Base-by-base conservation (phyloP, 768 basidiomycete species). In the Tubosaeta sp. region DNA sequence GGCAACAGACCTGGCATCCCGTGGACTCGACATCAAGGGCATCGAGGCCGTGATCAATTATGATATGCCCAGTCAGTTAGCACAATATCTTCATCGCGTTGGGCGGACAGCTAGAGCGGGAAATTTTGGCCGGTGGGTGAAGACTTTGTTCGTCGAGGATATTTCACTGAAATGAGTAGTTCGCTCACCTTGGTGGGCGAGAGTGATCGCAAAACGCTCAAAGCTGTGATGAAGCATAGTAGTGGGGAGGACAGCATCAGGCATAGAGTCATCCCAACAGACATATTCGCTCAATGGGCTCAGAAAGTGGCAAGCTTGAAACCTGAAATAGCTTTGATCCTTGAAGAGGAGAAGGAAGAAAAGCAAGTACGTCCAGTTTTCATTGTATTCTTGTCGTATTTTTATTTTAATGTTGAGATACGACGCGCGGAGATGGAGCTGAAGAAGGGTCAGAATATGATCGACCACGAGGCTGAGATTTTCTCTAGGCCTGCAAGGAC, bases 21-120 rank as follows among this genome's bases (percentile, higher is more conserved):
- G 94, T 54, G 91, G 97, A 70, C 78, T 99, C 27, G 95, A 98
- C 71, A 97, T 99, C 75, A 95, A 95, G 66, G 95, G 95, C 14
- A 86, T 97, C 25, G 91, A 98, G 65, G 94, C 93, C 3, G 92
- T 99, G 56, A 94, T 99, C 68, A 99, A 99, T 70, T 98, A 95
- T 66, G 97, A 99, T 67, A 97, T 98, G 95, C 97, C 97, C 10
- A 80, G 82, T 17, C 89, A 94, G 63, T 74, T 97, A 32, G 84
- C 90, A 8, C 93, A 94, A 62, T 99, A 99, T 71, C 80, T 97
- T 31, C 97, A 99, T 68, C 88, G 97, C 53, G 95, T 98, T 22
- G 97, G 97, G 60, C 82, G 97, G 65, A 99, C 97, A 45, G 97
- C 97, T 27, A 86, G 97, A 65, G 95, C 97, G 4, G 97, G 97